phyloP scores from a whole-genome alignment of 2,329 filamentous ascomycete species.

The Alternaria gansuensis region DNA sequence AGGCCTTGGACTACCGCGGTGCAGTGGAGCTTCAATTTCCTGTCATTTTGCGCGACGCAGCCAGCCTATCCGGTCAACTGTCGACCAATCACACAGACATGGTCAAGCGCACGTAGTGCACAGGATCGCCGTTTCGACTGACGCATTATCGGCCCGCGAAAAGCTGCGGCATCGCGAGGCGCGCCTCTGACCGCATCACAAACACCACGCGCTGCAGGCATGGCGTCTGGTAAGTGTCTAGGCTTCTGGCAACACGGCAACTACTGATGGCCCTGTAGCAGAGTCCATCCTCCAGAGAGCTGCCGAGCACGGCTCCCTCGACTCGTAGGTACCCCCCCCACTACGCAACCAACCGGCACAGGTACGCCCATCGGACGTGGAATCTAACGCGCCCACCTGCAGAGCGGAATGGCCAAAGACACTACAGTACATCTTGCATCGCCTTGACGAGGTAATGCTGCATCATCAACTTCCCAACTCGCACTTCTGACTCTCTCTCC shows the following conservation, averaged over 20 bases:
- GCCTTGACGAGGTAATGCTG: slow-evolving; percentile 69
- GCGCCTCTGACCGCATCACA: slow-evolving; percentile 3
- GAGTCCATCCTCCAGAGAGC: slow-evolving; percentile 65
- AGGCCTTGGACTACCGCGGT: slow-evolving; percentile 1
- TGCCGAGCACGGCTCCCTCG: slow-evolving; percentile 66
- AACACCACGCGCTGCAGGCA: slow-evolving; percentile 23
- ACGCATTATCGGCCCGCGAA: slow-evolving; percentile 6
- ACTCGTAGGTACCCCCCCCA: slow-evolving; percentile 60
- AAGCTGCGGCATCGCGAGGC: slow-evolving; percentile 11
- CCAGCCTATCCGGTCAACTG: slow-evolving; percentile 1
- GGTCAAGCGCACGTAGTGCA: slow-evolving; percentile 4
- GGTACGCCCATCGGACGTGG: background rate
- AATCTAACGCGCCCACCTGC: slow-evolving; percentile 46
- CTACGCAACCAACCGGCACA: background rate
- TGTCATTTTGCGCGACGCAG: slow-evolving; percentile 16
- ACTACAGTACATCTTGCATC: slow-evolving; percentile 70
- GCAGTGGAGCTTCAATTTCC: slow-evolving; percentile 16
- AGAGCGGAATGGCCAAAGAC: slow-evolving; percentile 76
- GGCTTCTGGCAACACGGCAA: background rate
- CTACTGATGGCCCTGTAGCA: slow-evolving; percentile 36
- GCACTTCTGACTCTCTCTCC: slow-evolving; percentile 4
- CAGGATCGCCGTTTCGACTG: slow-evolving; percentile 12
- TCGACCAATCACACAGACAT: slow-evolving; percentile 8
- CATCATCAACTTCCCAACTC: slow-evolving; percentile 4
- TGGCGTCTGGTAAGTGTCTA: slow-evolving; percentile 32